A percentile compares a stretch with the other conserved stretches of the same genome.
phyloP scores from a whole-genome alignment of 164 flowering plant genomes.

The Piper longum region DNA sequence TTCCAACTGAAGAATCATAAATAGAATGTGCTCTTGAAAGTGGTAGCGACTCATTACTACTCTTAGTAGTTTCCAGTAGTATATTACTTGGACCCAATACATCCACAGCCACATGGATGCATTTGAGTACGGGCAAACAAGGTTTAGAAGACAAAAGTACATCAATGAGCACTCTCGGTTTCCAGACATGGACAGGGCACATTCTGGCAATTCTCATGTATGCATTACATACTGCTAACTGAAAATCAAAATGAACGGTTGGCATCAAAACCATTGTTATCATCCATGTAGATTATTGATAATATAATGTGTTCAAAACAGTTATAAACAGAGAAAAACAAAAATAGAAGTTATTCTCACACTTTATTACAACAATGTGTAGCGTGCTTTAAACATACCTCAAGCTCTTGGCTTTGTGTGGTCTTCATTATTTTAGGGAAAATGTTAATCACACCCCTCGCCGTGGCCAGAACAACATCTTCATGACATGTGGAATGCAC shows the following conservation, averaged over 20 bases:
- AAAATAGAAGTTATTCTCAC: neutral
- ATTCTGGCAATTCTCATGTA: conserved; percentile 51
- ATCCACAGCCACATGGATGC: conserved; percentile 46
- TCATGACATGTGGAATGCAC: conserved; percentile 59
- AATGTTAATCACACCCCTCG: conserved; percentile 38
- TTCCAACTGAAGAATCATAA: conserved; percentile 28
- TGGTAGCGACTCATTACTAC: conserved; percentile 2
- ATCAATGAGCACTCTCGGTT: conserved; percentile 50
- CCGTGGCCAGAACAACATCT: conserved; percentile 59
- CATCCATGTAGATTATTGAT: too few relatives aligned
- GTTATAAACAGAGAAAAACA: neutral
- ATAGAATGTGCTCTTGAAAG: conserved; percentile 11
- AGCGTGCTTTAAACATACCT: conserved; percentile 28
- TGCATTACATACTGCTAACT: conserved; percentile 73
- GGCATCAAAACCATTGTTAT: neutral
- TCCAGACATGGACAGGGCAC: conserved; percentile 81
- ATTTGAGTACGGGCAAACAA: conserved; percentile 43
- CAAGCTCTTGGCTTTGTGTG: conserved; percentile 65
- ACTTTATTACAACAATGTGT: too few relatives aligned
- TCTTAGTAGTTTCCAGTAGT: conserved; percentile 20
- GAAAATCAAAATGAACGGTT: conserved; percentile 7
- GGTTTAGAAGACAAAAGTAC: conserved; percentile 40
- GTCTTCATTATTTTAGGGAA: conserved; percentile 40
- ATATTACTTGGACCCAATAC: conserved; percentile 42
- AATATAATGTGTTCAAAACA: too few relatives aligned